Percentiles rank a stretch among this genome's conserved stretches.
Conservation (phyloP, 2,329 filamentous ascomycete genomes). For the Stagonosporopsis chrysanthemi region DNA sequence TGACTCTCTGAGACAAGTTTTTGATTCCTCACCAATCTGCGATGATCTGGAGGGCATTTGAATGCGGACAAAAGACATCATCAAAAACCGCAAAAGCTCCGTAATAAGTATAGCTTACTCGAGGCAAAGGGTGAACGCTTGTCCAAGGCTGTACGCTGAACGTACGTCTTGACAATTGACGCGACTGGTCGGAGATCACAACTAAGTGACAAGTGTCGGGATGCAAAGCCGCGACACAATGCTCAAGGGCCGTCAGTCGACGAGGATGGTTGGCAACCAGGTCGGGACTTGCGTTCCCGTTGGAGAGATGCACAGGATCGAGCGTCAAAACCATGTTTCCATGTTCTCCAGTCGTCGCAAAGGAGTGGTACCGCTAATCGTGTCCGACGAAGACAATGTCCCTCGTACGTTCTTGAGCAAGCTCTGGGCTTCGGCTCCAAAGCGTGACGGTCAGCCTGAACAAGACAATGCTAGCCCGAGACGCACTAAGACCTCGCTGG, state of each 20-base stretch:
- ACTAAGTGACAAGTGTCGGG: constrained; percentile 56
- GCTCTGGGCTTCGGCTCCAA: constrained; percentile 40
- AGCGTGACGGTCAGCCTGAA: constrained; percentile 50
- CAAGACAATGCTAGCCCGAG: constrained; percentile 38
- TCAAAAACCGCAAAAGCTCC: constrained; percentile 80
- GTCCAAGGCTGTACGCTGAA: constrained; percentile 61
- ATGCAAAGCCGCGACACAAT: constrained; percentile 59
- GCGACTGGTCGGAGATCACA: constrained; percentile 68
- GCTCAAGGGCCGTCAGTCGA: constrained; percentile 51
- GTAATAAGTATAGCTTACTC: constrained; percentile 33
- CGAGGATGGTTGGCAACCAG: constrained; percentile 55
- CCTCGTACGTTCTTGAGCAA: constrained; percentile 14
- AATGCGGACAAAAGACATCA: constrained; percentile 93
- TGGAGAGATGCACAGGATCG: constrained; percentile 59
- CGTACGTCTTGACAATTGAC: constrained; percentile 69
- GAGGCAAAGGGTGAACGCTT: constrained; percentile 61
- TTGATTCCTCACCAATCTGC: constrained; percentile 78
- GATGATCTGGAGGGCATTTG: constrained; percentile 65
- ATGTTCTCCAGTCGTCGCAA: constrained; percentile 21
- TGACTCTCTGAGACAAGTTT: constrained; percentile 91
- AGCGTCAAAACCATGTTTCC: constrained; percentile 41
- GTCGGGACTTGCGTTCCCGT: constrained; percentile 48
- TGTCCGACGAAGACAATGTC: constrained; percentile 35
- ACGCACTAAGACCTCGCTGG: constrained; percentile 62
- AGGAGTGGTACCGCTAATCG: constrained; percentile 35